Evolutionary conservation across 768 basidiomycete genomes (phyloP).

Genomic region (Trametes meyenii): DNA sequence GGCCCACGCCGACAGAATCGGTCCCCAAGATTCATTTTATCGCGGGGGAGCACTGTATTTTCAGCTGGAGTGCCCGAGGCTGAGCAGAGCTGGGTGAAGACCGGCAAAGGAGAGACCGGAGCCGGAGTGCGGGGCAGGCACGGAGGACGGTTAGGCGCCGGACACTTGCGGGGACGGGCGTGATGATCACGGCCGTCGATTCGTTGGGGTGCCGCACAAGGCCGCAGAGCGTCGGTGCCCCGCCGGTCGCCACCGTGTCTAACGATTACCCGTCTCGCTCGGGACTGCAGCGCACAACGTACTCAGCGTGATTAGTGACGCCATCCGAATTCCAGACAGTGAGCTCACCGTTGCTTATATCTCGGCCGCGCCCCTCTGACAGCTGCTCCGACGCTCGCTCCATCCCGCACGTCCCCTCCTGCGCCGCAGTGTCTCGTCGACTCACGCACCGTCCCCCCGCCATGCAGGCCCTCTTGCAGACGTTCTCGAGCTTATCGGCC

Average conservation of each 20-base stretch:
- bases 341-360: not conserved
- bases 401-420: not conserved
- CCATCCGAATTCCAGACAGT: not conserved
- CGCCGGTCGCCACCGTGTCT: not conserved
- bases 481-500: slow-evolving; percentile 10
- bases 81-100: no score
- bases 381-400: not conserved
- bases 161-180: no score
- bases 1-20: no score
- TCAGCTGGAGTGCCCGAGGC: no score
- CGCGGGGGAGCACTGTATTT: no score
- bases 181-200: not conserved
- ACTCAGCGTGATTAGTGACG: not conserved
- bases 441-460: not conserved
- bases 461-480: slow-evolving; percentile 10
- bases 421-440: slow-evolving; percentile 6
- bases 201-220: not conserved
- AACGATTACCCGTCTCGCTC: not conserved
- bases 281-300: not conserved
- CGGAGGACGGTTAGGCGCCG: not conserved
- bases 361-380: not conserved
- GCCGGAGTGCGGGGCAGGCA: not conserved
- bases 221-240: not conserved
- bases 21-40: no score
- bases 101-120: no score